These are phyloP conservation scores for Lolium multiflorum DNA, from an alignment of 176 grass and related monocot species.

Conservation along the genomic window DNA sequence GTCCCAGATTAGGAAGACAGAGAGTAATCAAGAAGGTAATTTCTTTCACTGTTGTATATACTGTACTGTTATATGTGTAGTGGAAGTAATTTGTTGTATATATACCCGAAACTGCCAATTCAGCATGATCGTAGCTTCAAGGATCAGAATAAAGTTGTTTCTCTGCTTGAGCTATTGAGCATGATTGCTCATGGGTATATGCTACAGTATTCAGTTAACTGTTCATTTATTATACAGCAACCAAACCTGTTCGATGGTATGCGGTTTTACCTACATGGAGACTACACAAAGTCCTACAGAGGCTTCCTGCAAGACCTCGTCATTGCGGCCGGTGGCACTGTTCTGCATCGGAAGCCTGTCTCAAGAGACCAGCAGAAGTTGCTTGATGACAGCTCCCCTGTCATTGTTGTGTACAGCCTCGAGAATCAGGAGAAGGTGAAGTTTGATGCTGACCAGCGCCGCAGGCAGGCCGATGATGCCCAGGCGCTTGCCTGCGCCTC, in stretches of 20 bases:
- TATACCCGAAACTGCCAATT: not conserved
- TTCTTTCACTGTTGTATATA: constrained; percentile 1
- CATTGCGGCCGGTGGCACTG: constrained; percentile 60
- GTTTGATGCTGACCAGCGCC: not conserved
- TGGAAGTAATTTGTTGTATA: not conserved
- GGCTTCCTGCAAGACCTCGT: constrained; percentile 85
- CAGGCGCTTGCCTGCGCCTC: constrained; percentile 63
- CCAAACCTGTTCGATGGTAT: constrained; percentile 64
- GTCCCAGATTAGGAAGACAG: constrained; percentile 74
- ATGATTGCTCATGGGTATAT: not conserved
- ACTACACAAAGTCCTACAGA: constrained; percentile 64
- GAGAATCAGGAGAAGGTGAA: constrained; percentile 56
- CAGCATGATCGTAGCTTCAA: not conserved
- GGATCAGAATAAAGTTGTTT: not conserved
- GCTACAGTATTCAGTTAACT: not conserved
- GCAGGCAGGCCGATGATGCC: constrained; percentile 38
- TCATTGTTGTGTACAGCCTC: constrained; percentile 59
- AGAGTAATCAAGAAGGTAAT: constrained; percentile 62
- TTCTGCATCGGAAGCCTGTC: constrained; percentile 80
- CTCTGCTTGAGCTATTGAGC: constrained; percentile 2
- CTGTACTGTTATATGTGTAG: not conserved
- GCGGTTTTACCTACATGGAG: constrained; percentile 79
- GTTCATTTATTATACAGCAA: constrained; percentile 49
- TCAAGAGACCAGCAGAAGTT: constrained; percentile 75
- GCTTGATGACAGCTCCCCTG: constrained; percentile 54